Evolutionary conservation across 768 basidiomycete genomes (phyloP), one percentile per base, ranked within the genome.

Genomic region (Russula foetens): DNA sequence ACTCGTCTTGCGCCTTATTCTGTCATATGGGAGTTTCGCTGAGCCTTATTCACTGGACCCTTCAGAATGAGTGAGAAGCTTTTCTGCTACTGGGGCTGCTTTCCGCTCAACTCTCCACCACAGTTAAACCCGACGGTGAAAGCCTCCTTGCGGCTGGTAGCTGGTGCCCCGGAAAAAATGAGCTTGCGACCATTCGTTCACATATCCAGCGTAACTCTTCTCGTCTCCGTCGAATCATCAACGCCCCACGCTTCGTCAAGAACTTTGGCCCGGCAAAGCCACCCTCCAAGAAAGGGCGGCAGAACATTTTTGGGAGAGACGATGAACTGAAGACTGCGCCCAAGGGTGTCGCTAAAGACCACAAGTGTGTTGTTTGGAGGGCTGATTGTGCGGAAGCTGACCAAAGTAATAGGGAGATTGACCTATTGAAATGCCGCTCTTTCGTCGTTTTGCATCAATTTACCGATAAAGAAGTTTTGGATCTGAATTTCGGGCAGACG

Each of bases 251-350:
- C 24, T 98, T 99, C 67, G 86, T 88, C 39, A 71, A 79, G 48
- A 75, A 83, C 63, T 98, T 96, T 66, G 96, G 93, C 0, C 75
- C 83, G 54, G 77, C 92, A 0, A 75, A 73, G 52, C 84, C 83
- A 1, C 75, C 82, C 63, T 76, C 82, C 17, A 78, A 86, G 57
- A 87, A 89, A 19, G 73, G 75, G 57, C 74, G 85, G 53, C 80
- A 81, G 68, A 96, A 79, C 68, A 82, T 99, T 2, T 99, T 95
- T 71, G 95, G 96, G 0, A 70, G 72, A 58, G 92, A 95, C 2
- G 94, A 92, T 66, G 86, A 92, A 69, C 75, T 97, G 31, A 98
- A 97, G 75, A 84, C 83, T 0, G 91, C 93, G 6, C 95, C 95
- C 1, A 98, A 97, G 69, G 95, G 93, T 0, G 74, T 96, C 9